Evolutionary conservation across 306 rosid species (phyloP).

Genomic region (Lathyrus aphaca): DNA sequence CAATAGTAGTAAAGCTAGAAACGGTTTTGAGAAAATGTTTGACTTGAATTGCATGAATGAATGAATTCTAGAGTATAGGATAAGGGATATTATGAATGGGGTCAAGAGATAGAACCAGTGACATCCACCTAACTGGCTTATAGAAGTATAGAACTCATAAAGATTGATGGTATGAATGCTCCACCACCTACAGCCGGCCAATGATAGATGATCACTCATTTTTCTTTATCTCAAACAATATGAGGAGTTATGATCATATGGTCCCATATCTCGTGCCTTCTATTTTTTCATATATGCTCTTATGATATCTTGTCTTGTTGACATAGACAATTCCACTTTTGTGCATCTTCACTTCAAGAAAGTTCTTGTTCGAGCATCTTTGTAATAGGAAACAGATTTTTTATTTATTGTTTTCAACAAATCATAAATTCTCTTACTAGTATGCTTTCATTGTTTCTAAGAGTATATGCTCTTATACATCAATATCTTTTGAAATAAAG

Average conservation of each 20-base stretch:
- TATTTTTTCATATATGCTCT: conserved; percentile 26
- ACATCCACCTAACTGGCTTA: neutral
- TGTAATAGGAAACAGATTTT: too few relatives aligned
- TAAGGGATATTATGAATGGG: neutral
- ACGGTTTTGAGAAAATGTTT: neutral
- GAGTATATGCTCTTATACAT: too few relatives aligned
- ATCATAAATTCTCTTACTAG: too few relatives aligned
- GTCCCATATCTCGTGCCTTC: conserved; percentile 1
- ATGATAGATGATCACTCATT: conserved; percentile 35
- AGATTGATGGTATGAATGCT: conserved; percentile 32
- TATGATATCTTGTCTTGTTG: conserved; percentile 28
- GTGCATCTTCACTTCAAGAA: neutral
- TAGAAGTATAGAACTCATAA: neutral
- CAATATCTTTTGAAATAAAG: too few relatives aligned
- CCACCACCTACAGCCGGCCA: conserved; percentile 44
- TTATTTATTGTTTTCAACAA: too few relatives aligned
- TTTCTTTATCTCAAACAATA: conserved; percentile 37
- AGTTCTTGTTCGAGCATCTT: too few relatives aligned
- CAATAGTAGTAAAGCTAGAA: neutral
- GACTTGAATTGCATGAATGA: neutral
- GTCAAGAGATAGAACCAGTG: neutral
- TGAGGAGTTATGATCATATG: neutral
- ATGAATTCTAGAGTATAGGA: neutral
- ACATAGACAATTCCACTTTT: conserved; percentile 5
- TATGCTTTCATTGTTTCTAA: too few relatives aligned